Conservation (phyloP, 257 asterid species). For the Eucommia ulmoides region DNA sequence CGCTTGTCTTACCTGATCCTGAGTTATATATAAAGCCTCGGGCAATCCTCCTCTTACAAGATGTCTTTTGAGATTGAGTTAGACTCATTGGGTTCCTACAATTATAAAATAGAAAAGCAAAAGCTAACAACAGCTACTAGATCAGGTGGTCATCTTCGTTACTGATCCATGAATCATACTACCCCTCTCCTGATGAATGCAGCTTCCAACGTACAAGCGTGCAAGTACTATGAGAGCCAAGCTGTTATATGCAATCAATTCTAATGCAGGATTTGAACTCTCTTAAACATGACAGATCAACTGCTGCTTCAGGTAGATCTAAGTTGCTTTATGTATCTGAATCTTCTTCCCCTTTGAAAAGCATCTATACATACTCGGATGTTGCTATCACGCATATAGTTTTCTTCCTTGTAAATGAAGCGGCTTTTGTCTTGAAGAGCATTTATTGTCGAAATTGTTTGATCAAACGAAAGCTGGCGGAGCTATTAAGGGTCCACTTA, state of each 20-base stretch:
- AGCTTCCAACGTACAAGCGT: conserved; percentile 97
- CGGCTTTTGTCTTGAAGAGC: neutral
- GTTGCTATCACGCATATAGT: neutral
- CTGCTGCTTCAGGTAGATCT: neutral
- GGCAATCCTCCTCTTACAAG: too few species aligned
- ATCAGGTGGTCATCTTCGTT: too few species aligned
- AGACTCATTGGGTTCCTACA: too few species aligned
- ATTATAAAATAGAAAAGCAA: too few species aligned
- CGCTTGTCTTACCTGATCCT: too few species aligned
- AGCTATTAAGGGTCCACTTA: neutral
- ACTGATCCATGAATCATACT: neutral
- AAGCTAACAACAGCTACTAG: too few species aligned
- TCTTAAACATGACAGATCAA: conserved; percentile 29
- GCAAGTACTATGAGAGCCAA: conserved; percentile 72
- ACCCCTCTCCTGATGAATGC: conserved; percentile 15
- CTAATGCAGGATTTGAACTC: conserved; percentile 95
- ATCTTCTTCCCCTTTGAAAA: too few species aligned
- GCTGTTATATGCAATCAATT: conserved; percentile 81
- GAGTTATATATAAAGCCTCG: too few species aligned
- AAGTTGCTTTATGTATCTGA: neutral
- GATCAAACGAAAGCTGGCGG: neutral
- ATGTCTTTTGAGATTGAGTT: too few species aligned
- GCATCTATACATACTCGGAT: too few species aligned
- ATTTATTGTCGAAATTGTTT: neutral
- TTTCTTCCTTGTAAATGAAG: neutral